phyloP scores from a whole-genome alignment of 306 rosid genomes.

The Cyclanthera cordifolia region DNA sequence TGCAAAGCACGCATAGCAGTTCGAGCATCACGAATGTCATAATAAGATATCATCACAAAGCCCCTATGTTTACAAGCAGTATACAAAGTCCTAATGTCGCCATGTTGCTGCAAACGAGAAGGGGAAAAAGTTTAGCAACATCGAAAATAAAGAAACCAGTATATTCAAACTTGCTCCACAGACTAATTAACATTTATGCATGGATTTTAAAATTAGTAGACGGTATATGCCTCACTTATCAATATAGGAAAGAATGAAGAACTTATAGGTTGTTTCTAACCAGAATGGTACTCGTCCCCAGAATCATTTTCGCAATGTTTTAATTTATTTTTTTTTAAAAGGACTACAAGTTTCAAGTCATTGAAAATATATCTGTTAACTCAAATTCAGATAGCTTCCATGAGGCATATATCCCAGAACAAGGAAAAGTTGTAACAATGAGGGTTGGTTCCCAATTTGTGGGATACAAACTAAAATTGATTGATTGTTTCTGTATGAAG shows the following conservation, averaged over 20 bases:
- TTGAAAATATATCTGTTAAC: background rate
- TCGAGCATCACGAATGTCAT: slow-evolving; percentile 87
- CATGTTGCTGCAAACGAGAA: slow-evolving; percentile 49
- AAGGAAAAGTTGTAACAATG: background rate
- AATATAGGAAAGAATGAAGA: background rate
- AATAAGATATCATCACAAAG: slow-evolving; percentile 94
- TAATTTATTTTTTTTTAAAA: too few relatives aligned
- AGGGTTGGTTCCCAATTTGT: background rate
- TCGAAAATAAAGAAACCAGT: background rate
- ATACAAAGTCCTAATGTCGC: slow-evolving; percentile 83
- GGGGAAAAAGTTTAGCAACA: background rate
- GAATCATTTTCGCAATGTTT: background rate
- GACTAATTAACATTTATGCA: background rate
- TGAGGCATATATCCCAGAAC: background rate
- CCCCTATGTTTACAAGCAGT: slow-evolving; percentile 96
- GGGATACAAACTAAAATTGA: background rate
- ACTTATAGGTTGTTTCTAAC: background rate
- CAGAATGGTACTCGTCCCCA: background rate
- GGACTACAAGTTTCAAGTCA: background rate
- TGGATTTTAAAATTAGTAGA: background rate
- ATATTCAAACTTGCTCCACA: background rate
- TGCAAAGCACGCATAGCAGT: slow-evolving; percentile 85
- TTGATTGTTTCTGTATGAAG: background rate
- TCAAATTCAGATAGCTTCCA: background rate
- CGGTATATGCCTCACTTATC: background rate